Conservation (phyloP, 2,329 filamentous ascomycete genomes). For the Aspergillus sp. region DNA sequence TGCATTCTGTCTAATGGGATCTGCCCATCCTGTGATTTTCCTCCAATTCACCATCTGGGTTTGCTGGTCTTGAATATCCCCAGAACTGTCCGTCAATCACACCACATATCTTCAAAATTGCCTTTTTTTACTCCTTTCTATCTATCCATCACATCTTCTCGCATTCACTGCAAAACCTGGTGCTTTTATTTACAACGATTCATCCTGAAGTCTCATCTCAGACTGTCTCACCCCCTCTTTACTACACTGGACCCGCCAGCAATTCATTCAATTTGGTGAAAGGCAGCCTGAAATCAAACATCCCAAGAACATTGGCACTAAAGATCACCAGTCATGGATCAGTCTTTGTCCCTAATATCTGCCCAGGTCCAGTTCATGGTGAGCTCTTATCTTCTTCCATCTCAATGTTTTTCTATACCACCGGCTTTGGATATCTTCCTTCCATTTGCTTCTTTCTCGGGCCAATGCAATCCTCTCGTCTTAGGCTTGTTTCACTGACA, state of each 20-base stretch:
- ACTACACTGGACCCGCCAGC: background rate
- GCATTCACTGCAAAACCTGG: no score
- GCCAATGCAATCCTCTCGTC: background rate
- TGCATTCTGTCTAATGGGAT: no score
- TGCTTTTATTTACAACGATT: no score
- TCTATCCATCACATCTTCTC: no score
- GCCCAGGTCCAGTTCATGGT: conserved; percentile 30
- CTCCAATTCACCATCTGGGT: no score
- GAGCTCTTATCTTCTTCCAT: conserved; percentile 4
- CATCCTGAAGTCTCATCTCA: background rate
- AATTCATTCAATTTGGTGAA: no score
- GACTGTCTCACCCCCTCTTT: background rate
- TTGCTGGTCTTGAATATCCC: no score
- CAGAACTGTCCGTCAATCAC: no score
- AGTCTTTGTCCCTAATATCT: conserved; percentile 24
- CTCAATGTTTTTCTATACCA: background rate
- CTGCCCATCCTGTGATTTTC: no score
- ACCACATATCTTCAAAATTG: no score
- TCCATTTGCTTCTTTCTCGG: no score
- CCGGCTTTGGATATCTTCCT: background rate
- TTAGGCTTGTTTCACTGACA: conserved; percentile 11
- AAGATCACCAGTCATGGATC: conserved; percentile 16
- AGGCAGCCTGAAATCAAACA: background rate
- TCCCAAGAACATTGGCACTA: background rate
- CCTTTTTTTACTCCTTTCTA: no score